Base-by-base conservation (phyloP, 2,329 filamentous ascomycete genomes). In the Aureobasidium zeae region DNA sequence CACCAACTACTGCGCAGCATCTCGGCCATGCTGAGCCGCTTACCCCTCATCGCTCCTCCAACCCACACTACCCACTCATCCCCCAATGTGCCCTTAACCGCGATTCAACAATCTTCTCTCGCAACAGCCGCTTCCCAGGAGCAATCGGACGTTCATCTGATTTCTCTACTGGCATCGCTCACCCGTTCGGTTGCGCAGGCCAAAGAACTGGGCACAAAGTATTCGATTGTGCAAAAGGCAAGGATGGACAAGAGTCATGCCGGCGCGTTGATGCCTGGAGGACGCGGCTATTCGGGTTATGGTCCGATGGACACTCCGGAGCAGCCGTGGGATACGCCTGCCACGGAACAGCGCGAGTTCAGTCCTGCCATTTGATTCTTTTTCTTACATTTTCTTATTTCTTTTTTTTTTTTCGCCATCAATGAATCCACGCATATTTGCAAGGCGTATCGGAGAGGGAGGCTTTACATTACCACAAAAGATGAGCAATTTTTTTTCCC, bases 1-100 rank as follows among this genome's bases (percentile, higher is more conserved):
- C 75, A 86, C 56, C 73, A 78, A 2, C 80, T 95, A 30, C 77
- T 98, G 22, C 86, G 91, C 49, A 86, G 86, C 51, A 86, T 95
- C 50, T 84, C 88, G 56, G 83, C 88, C 2, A 79, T 95, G 29
- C 76, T 94, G 49, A 81, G 81, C 37, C 83, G 89, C 39, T 74
- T 95, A 20, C 83, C 83, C 28, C 79, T 96, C 13, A 74, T 95
- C 43, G 78, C 82, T 4, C 86, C 89, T 76, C 94, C 38, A 73
- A 89, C 50, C 22, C 13, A 43, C 34, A 77, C 47, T 79, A 84
- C 44, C 72, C 91, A 34, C 79, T 80, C 41, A 76, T 93, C 20
- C 71, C 91, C 47, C 5, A 66, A 71, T 19, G 69, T 72, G 31
- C 85, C 89, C 57, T 70, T 79, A 20, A 70, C 74, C 24, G 83